Conservation (phyloP, 2,329 filamentous ascomycete species). For the Nigrospora sphaerica region DNA sequence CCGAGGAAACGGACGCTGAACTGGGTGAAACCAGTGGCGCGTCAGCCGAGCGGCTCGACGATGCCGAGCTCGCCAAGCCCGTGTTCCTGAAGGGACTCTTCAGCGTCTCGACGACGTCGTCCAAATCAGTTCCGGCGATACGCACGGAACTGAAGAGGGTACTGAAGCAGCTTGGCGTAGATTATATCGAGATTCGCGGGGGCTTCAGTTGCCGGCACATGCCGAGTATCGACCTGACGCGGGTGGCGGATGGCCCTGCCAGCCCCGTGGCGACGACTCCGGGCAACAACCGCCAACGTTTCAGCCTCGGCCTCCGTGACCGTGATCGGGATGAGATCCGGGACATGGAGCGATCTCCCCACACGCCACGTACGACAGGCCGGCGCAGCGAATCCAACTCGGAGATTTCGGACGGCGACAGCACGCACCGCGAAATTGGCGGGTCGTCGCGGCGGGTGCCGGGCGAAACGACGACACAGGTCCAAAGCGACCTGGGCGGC, state of each 20-base stretch:
- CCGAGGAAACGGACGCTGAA: conserved; percentile 85
- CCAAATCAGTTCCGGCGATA: conserved; percentile 80
- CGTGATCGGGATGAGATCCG: conserved; percentile 66
- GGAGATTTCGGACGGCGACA: conserved; percentile 72
- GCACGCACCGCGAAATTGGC: conserved; percentile 49
- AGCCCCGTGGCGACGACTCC: conserved; percentile 46
- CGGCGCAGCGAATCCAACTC: conserved; percentile 73
- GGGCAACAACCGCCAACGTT: conserved; percentile 69
- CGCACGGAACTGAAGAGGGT: conserved; percentile 86
- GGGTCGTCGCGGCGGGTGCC: conserved; percentile 51
- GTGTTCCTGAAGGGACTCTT: conserved; percentile 95
- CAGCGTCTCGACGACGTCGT: conserved; percentile 93
- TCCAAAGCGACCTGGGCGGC: conserved; percentile 80
- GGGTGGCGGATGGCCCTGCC: conserved; percentile 55
- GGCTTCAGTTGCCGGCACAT: conserved; percentile 85
- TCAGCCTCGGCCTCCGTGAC: conserved; percentile 70
- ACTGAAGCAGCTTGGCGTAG: conserved; percentile 78
- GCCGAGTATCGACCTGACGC: conserved; percentile 83
- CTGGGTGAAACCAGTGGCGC: conserved; percentile 54
- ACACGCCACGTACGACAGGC: conserved; percentile 39
- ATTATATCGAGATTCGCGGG: conserved; percentile 85
- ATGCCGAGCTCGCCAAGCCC: conserved; percentile 79
- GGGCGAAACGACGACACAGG: conserved; percentile 86
- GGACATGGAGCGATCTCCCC: conserved; percentile 47
- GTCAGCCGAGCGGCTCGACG: conserved; percentile 55